Conservation (phyloP, 2,329 filamentous ascomycete genomes). For the Diaporthe eres region DNA sequence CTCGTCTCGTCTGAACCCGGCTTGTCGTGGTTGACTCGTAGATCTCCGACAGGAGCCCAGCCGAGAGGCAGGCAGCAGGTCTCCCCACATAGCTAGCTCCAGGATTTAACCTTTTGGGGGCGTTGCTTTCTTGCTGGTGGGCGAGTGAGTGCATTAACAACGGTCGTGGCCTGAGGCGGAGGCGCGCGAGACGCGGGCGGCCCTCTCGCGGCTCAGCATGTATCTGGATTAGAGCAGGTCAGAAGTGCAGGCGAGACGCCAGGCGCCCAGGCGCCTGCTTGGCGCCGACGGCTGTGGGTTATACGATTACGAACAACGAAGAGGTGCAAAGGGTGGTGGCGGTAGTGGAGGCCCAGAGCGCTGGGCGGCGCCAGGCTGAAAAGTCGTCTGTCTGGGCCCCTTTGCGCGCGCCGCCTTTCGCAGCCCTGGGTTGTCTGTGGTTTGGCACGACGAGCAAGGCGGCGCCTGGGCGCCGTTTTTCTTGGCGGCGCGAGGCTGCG, state of each 20-base stretch:
- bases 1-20: constrained; percentile 19
- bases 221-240: constrained; percentile 13
- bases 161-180: background rate
- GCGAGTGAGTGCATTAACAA: background rate
- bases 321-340: background rate
- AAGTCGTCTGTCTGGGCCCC: background rate
- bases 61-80: background rate
- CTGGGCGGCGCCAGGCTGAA: constrained; percentile 21
- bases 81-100: background rate
- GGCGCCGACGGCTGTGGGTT: background rate
- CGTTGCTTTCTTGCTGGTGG: background rate
- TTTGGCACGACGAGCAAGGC: background rate
- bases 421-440: background rate
- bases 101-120: background rate
- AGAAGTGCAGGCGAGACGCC: background rate
- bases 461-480: background rate
- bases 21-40: constrained; percentile 9
- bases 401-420: background rate
- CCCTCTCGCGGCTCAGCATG: constrained; percentile 17
- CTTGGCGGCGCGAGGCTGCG: constrained; percentile 23
- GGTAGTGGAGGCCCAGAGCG: background rate
- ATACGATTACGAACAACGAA: background rate
- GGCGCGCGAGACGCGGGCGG: constrained; percentile 1
- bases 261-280: constrained; percentile 19
- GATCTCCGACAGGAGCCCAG: constrained; percentile 23